A percentile compares a stretch with the other conserved stretches of the same genome.
These are phyloP conservation scores for Botrytis sinoallii DNA, from an alignment of 2,329 filamentous ascomycete species.

Conservation along the genomic window DNA sequence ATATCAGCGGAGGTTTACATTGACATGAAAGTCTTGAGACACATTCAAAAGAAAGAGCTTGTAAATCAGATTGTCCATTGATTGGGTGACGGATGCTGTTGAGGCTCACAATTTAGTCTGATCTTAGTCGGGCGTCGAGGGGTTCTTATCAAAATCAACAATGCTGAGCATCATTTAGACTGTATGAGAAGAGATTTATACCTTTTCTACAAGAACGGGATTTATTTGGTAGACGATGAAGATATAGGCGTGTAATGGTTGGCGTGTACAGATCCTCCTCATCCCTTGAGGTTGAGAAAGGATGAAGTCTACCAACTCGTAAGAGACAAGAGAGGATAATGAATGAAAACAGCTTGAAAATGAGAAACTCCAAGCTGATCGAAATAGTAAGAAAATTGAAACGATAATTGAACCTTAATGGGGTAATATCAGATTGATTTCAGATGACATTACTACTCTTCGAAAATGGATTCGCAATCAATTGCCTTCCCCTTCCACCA, in stretches of 20 bases:
- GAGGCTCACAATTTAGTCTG: not conserved
- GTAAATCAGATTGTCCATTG: not conserved
- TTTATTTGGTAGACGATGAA: not conserved
- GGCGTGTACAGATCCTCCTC: not conserved
- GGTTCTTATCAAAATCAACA: not conserved
- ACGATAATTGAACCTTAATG: not conserved
- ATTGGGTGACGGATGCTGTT: not conserved
- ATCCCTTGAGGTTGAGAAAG: not conserved
- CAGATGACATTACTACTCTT: not conserved
- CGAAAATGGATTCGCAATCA: not conserved
- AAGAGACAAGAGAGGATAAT: not conserved
- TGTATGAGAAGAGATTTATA: not conserved
- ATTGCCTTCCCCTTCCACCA: not conserved
- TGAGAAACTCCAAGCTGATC: not conserved
- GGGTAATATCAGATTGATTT: not conserved
- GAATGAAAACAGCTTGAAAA: not conserved
- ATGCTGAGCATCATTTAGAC: not conserved
- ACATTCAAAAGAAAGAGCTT: not conserved
- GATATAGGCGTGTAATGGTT: not conserved
- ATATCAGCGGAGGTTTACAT: not conserved
- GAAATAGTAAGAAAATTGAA: not conserved
- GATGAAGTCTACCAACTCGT: too few species aligned
- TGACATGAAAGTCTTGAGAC: not conserved
- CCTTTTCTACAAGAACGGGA: not conserved
- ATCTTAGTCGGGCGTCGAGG: not conserved